Base-by-base conservation (phyloP, 495 filamentous ascomycete species). In the Trichoderma orchidacearum region DNA sequence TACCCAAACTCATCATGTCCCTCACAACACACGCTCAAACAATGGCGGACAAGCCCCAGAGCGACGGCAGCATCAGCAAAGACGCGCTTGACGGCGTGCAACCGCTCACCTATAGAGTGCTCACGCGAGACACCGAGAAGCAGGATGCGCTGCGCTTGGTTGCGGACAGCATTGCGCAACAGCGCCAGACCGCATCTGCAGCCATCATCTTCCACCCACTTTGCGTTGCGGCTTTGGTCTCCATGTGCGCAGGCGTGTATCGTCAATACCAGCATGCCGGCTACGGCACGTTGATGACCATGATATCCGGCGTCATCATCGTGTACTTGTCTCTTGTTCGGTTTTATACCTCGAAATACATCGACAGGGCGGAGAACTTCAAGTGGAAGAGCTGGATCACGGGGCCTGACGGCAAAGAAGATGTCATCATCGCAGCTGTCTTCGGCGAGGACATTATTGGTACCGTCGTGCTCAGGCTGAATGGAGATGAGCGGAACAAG, bases 381-480 rank as follows among this genome's bases (percentile, higher is more conserved):
- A 60, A 56, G 18, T 72, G 68, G 67, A 65, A 61, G 4, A 66
- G 61, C 27, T 76, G 66, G 66, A 61, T 76, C 27, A 72, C 65
- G 59, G 71, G 72, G 32, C 34, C 54, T 3, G 68, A 73, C 13
- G 59, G 74, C 32, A 67, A 75, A 36, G 73, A 73, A 23, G 69
- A 71, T 13, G 54, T 72, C 15, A 65, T 77, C 0, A 58, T 77
- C 48, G 64, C 68, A 8, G 74, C 76, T 13, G 73, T 71, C 56
- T 83, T 77, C 63, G 80, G 79, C 5, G 72, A 75, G 5, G 70
- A 79, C 51, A 62, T 88, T 15, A 82, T 87, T 32, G 83, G 75
- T 2, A 66, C 75, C 0, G 34, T 76, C 23, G 76, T 83, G 2
- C 59, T 84, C 57, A 69, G 75, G 53, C 63, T 63, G 41, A n/a